Conservation (phyloP, 768 basidiomycete genomes). For the Amanita phalloides region DNA sequence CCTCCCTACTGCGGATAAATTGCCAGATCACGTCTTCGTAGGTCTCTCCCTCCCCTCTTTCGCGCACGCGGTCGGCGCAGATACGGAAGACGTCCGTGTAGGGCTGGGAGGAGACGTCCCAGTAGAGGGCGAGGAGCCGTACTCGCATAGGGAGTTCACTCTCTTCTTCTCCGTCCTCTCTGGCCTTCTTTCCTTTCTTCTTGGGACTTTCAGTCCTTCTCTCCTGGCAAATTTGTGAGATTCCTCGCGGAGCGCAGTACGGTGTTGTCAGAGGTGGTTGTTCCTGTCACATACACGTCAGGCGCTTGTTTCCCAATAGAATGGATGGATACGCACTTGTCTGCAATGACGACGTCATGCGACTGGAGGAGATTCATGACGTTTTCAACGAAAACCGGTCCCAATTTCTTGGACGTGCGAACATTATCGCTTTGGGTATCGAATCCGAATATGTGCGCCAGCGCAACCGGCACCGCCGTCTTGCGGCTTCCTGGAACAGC, state of each 20-base stretch:
- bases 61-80: slow-evolving; percentile 63
- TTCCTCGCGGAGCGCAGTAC: slow-evolving; percentile 54
- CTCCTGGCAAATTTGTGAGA: slow-evolving; percentile 18
- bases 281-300: slow-evolving; percentile 35
- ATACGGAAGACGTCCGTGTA: slow-evolving; percentile 59
- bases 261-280: slow-evolving; percentile 80
- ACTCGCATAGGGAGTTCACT: slow-evolving; percentile 31
- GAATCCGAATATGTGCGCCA: slow-evolving; percentile 71
- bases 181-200: too few relatives aligned
- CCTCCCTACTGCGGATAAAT: slow-evolving; percentile 60
- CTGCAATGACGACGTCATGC: slow-evolving; percentile 81
- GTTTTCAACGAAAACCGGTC: slow-evolving; percentile 59
- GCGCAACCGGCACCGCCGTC: slow-evolving; percentile 73
- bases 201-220: neutral
- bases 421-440: slow-evolving; percentile 95
- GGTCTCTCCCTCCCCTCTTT: slow-evolving; percentile 41
- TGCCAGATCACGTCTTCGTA: slow-evolving; percentile 80
- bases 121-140: slow-evolving; percentile 75
- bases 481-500: slow-evolving; percentile 97
- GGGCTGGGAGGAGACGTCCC: slow-evolving; percentile 45
- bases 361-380: slow-evolving; percentile 48
- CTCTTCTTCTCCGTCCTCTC: too few relatives aligned
- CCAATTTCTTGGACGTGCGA: slow-evolving; percentile 57
- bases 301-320: too few relatives aligned
- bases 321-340: slow-evolving; percentile 50